These are phyloP conservation scores for Metschnikowia matae DNA, from an alignment of 805 yeast genomes.

Conservation along the genomic window DNA sequence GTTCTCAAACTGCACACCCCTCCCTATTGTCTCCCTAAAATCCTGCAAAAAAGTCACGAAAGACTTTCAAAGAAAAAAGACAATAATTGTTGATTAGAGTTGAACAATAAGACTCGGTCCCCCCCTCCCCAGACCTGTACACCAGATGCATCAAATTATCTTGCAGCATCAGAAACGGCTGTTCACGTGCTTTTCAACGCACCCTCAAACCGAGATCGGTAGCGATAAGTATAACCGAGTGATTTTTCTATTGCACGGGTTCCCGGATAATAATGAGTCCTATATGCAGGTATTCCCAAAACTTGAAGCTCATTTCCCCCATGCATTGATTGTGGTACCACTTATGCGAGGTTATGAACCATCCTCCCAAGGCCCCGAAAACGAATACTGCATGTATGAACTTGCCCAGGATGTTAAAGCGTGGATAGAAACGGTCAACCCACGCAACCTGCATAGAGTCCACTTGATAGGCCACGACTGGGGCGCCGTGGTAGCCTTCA, in stretches of 20 bases:
- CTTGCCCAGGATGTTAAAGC: slow-evolving; percentile 32
- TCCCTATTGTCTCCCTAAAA: too few relatives aligned
- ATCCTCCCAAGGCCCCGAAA: slow-evolving; percentile 24
- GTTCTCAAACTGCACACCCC: too few relatives aligned
- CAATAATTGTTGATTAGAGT: too few relatives aligned
- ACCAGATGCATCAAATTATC: slow-evolving; percentile 3
- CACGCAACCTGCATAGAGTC: slow-evolving; percentile 23
- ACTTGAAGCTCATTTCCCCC: slow-evolving; percentile 17
- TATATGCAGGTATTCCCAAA: slow-evolving; percentile 23
- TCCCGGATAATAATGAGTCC: slow-evolving; percentile 35
- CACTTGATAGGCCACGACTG: slow-evolving; percentile 43
- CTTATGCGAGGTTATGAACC: slow-evolving; percentile 36
- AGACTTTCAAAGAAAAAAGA: too few relatives aligned
- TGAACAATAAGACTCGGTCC: too few relatives aligned
- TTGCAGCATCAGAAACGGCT: slow-evolving; percentile 8
- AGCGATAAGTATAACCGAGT: slow-evolving; percentile 13
- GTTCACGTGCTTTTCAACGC: slow-evolving; percentile 15
- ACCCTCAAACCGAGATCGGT: slow-evolving; percentile 7
- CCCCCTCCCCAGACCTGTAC: too few relatives aligned
- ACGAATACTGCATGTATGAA: slow-evolving; percentile 25
- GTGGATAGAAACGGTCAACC: slow-evolving; percentile 27
- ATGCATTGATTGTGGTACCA: slow-evolving; percentile 30
- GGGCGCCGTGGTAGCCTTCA: slow-evolving; percentile 39
- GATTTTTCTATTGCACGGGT: slow-evolving; percentile 32
- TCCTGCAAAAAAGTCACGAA: too few relatives aligned